These are phyloP conservation scores for Talaromyces sp. DNA, from an alignment of 2,329 filamentous ascomycete genomes.

Conservation along the genomic window DNA sequence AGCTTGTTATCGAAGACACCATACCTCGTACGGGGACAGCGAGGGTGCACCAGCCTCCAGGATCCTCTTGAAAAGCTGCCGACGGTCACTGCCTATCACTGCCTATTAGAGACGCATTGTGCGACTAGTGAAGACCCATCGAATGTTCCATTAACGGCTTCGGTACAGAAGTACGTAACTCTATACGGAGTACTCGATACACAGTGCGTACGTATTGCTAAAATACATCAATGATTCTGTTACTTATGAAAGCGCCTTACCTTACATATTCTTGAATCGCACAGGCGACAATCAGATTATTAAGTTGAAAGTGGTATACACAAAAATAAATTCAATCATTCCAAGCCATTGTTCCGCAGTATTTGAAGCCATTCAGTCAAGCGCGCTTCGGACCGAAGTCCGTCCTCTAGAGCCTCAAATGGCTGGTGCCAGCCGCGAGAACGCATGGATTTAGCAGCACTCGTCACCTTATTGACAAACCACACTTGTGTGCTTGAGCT, in stretches of 20 bases:
- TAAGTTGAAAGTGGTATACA: not conserved
- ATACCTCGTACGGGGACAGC: not conserved
- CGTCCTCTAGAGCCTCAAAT: constrained; percentile 5
- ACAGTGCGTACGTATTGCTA: too few species aligned
- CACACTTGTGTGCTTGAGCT: constrained; percentile 15
- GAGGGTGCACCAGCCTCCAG: too few species aligned
- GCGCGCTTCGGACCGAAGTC: not conserved
- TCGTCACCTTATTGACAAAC: constrained; percentile 15
- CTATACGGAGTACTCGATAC: too few species aligned
- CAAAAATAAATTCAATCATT: not conserved
- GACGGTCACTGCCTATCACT: too few species aligned
- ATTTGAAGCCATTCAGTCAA: not conserved
- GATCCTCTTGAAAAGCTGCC: too few species aligned
- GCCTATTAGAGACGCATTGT: not conserved
- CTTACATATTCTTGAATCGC: not conserved
- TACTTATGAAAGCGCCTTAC: too few species aligned
- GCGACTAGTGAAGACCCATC: not conserved
- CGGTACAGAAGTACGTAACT: too few species aligned
- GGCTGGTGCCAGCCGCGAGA: constrained; percentile 13
- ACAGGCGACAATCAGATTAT: too few species aligned
- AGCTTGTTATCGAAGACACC: not conserved
- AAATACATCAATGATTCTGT: not conserved
- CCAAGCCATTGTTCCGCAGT: not conserved
- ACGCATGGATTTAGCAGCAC: constrained; percentile 11
- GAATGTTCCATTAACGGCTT: not conserved